Evolutionary conservation across 106 monocot species (phyloP), one percentile per base, ranked within the genome.

Genomic region (Dendrobium huoshanense): DNA sequence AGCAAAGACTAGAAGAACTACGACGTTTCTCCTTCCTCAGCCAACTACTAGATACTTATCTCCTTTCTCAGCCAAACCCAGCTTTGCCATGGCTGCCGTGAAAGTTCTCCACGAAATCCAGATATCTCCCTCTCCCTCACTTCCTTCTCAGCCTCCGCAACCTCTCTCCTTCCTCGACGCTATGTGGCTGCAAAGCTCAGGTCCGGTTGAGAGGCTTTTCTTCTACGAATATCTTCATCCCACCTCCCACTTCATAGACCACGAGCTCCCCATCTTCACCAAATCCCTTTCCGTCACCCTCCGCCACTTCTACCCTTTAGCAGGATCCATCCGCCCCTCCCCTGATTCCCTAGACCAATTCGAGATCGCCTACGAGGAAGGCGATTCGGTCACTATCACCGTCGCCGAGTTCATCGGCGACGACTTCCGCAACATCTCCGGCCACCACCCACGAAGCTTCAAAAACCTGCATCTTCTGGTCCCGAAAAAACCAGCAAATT

Each of bases 131-230:
- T 49, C 74, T 41, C 33, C 78, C 4, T 37, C 79, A 2, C 37
- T 49, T 10, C 80, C 77, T 67, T 43, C 40, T 33, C 61, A 37
- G 40, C 6, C 79, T 18, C 11, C 87, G 2, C 22, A 84, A 2
- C 87, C 84, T 22, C 67, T 87, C 25, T 82, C 84, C 51, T 87
- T 81, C 80, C 59, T 85, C 17, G 90, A 90, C 75, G 19, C 77
- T 8, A 0, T 83, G 2, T 90, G 83, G 83, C 48, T 90, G 20
- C 16, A 4, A 2, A 2, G 20, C 29, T 8, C 19, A 15, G 79
- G 85, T 0, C 10, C 13, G 16, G 89, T 92, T 1, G 80, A 92
- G 82, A 81, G 89, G 20, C 72, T 92, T 72, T 89, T 89, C 85
- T 86, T 92, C 87, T 89, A 89, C 41, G 18, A 24, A 25, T 79